These are phyloP conservation scores for Onygena corvina DNA, from an alignment of 2,329 filamentous ascomycete species.

Conservation along the genomic window DNA sequence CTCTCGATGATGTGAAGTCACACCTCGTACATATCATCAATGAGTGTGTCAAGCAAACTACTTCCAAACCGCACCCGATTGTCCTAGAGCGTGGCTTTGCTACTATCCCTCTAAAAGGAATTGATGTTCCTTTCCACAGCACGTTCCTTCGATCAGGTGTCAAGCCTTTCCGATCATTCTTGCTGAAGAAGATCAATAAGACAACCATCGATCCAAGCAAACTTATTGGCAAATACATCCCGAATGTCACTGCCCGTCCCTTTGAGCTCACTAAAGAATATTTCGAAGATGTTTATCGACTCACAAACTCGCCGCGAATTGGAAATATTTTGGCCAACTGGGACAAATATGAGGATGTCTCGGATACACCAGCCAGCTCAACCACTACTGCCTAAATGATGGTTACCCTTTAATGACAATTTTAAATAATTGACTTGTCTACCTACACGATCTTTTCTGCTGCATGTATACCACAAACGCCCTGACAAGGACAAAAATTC, in stretches of 20 bases:
- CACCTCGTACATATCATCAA: constrained; percentile 85
- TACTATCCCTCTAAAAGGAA: constrained; percentile 90
- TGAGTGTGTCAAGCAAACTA: constrained; percentile 73
- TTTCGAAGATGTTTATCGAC: constrained; percentile 93
- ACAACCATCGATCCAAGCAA: constrained; percentile 95
- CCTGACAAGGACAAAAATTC: too few relatives aligned
- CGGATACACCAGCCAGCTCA: background rate
- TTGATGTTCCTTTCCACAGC: constrained; percentile 98
- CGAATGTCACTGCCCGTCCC: constrained; percentile 91
- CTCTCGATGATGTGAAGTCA: constrained; percentile 79
- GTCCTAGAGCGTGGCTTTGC: constrained; percentile 91
- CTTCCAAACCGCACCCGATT: constrained; percentile 75
- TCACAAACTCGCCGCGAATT: constrained; percentile 63
- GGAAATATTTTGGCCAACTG: constrained; percentile 62
- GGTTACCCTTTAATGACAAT: background rate
- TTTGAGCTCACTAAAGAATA: constrained; percentile 97
- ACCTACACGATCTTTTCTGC: background rate
- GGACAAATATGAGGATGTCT: constrained; percentile 52
- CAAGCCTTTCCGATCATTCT: constrained; percentile 95
- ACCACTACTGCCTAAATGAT: background rate
- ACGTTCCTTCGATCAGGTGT: constrained; percentile 96
- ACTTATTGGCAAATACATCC: constrained; percentile 96
- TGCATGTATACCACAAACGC: background rate
- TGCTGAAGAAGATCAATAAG: constrained; percentile 99
- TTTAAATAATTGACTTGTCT: background rate